Evolutionary conservation across 1,284 basidiomycete genomes (phyloP), one percentile per base, ranked within the genome.

Genomic region (Malassezia cuniculi): DNA sequence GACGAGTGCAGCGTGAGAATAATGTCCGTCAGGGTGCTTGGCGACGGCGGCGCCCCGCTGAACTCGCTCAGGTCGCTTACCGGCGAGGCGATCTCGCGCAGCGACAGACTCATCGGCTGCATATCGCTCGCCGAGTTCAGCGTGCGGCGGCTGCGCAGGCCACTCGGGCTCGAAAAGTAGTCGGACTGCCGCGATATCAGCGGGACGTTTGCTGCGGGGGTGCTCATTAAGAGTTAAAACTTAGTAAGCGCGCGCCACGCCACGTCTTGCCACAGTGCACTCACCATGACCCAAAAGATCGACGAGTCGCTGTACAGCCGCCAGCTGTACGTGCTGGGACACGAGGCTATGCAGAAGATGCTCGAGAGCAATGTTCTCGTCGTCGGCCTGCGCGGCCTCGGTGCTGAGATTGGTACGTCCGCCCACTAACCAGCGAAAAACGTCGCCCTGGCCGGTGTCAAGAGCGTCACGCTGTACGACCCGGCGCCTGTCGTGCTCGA

Each of bases 271-370:
- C 26, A 38, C 16, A 27, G 31, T 22, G 24, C 31, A n/a, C n/a
- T n/a, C n/a, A n/a, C n/a, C n/a, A n/a, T n/a, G n/a, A n/a, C n/a
- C n/a, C n/a, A n/a, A n/a, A n/a, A 34, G 24, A 59, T 59, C 38
- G 56, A 59, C 24, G 56, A 59, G 41, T 55, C 52, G 41, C 50
- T 60, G 27, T 57, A 51, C 53, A 57, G 58, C 41, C 57, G 63
- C 25, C 63, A 66, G 48, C 58, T 66, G 32, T 66, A 66, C 31
- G 63, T 66, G 31, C 55, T 66, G 14, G 63, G 63, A 24, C 61
- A 65, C 49, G 63, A 66, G 51, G 90, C 90, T 31, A 97, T 97
- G 93, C 94, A 94, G 75, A 82, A 81, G 66, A 97, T 99, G 93
- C 90, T 93, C 6, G 75, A 77, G 19, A 95, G 89, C 40, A 93